A percentile compares a stretch with the other conserved stretches of the same genome.
phyloP scores from a whole-genome alignment of 257 asterid genomes.

The Ilex aquifolium region DNA sequence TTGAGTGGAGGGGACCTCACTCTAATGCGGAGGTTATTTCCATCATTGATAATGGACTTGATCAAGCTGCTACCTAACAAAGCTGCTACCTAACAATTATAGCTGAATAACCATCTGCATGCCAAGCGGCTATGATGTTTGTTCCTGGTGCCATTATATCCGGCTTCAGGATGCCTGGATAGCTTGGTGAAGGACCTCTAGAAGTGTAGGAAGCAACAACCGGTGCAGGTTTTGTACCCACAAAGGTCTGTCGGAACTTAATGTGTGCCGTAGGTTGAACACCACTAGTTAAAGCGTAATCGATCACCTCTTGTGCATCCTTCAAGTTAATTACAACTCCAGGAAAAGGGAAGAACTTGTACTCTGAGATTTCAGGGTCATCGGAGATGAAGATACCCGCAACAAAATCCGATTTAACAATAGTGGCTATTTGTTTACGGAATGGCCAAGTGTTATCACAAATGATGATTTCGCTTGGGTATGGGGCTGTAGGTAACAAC shows the following conservation, averaged over 20 bases:
- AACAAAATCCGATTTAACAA: slow-evolving; percentile 2
- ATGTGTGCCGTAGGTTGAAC: slow-evolving; percentile 11
- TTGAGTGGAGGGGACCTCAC: no score
- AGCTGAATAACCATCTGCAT: background rate
- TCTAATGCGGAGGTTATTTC: no score
- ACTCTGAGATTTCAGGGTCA: background rate
- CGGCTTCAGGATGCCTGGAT: slow-evolving; percentile 26
- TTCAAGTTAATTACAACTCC: slow-evolving; percentile 17
- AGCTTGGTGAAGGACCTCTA: no score
- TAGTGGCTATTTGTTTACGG: background rate
- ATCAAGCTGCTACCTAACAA: background rate
- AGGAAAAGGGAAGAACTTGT: background rate
- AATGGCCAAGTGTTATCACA: slow-evolving; percentile 10
- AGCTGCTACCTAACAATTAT: no score
- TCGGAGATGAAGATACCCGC: slow-evolving; percentile 17
- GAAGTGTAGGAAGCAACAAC: slow-evolving; percentile 18
- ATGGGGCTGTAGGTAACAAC: background rate
- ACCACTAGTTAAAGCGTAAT: slow-evolving; percentile 6
- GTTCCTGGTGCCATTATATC: slow-evolving; percentile 42
- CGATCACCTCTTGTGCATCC: slow-evolving; percentile 9
- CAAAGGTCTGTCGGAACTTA: slow-evolving; percentile 25
- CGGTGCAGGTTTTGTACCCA: slow-evolving; percentile 24
- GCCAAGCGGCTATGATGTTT: slow-evolving; percentile 26
- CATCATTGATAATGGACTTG: no score
- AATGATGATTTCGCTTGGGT: slow-evolving; percentile 9